Base-by-base conservation (phyloP, 345 rosid species). In the Pistacia atlantica region DNA sequence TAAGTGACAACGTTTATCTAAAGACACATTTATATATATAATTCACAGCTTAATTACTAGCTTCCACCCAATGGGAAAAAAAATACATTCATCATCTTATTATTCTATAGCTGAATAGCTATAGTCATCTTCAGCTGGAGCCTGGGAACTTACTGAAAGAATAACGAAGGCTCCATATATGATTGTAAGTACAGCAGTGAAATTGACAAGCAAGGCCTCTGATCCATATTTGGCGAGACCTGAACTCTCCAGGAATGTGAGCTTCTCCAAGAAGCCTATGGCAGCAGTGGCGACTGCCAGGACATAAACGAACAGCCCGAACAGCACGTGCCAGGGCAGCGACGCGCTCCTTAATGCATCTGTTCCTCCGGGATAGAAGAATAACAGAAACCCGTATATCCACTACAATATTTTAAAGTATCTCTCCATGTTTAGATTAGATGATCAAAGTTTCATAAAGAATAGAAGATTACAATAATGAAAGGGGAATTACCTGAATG, bases 201-300 rank as follows among this genome's bases (percentile, higher is more conserved):
- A 94, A 86, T 97, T 97, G 46, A 90, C 90, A 48, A 92, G 94
- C 79, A 83, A 80, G 10, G 99, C 99, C 83, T 97, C 99, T 0
- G 97, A 4, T 1, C 98, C 94, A 33, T 85, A 92, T 79, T 91
- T 97, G 7, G 85, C 90, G 13, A 97, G 78, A 2, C 95, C 94
- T 14, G 92, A 80, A 78, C 8, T 86, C 90, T 97, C 96, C 3
- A 97, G 83, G 87, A 97, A 92, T 2, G 98, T 94, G 9, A 97
- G 88, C 89, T 97, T 94, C 83, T 97, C 99, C 73, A 92, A 79
- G 72, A 87, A 88, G 66, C 98, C 99, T 12, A 97, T 48, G 4
- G 88, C 69, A 0, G 97, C 97, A 56, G 86, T 97, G 61, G 81
- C 89, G 8, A 91, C 89, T 0, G 97, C 98, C 69, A 92, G 75